Conservation (phyloP, 305 asterid genomes). For the Solanum hybrid region DNA sequence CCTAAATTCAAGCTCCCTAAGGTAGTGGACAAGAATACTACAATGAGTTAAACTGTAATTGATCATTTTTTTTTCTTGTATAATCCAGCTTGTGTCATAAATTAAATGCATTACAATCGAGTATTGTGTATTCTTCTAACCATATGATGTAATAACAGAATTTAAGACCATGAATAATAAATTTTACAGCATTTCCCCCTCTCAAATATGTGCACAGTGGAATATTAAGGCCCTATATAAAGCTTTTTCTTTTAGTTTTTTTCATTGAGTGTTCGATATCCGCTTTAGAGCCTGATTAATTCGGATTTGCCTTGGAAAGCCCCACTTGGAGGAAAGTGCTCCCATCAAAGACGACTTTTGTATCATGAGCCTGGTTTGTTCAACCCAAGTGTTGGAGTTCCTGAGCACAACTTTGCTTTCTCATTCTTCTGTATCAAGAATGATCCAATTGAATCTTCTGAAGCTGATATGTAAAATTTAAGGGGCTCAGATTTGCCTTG, state of each 20-base stretch:
- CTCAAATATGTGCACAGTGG: background rate
- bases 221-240: background rate
- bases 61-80: background rate
- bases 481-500: background rate
- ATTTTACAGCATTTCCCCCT: background rate
- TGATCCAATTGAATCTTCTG: background rate
- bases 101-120: background rate
- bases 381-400: background rate
- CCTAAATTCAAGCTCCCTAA: conserved; percentile 63
- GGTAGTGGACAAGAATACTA: conserved; percentile 37
- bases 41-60: conserved; percentile 29
- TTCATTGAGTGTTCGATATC: background rate
- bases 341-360: background rate
- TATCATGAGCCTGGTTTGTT: background rate
- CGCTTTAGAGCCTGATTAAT: background rate
- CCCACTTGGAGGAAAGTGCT: background rate
- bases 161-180: background rate
- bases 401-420: background rate
- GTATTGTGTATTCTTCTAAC: background rate
- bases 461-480: background rate
- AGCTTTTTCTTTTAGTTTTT: background rate
- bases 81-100: background rate
- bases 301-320: background rate
- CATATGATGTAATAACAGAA: background rate
- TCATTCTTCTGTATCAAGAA: background rate